Evolutionary conservation across 2,329 filamentous ascomycete species (phyloP).

Genomic region (Fusarium robinianum): DNA sequence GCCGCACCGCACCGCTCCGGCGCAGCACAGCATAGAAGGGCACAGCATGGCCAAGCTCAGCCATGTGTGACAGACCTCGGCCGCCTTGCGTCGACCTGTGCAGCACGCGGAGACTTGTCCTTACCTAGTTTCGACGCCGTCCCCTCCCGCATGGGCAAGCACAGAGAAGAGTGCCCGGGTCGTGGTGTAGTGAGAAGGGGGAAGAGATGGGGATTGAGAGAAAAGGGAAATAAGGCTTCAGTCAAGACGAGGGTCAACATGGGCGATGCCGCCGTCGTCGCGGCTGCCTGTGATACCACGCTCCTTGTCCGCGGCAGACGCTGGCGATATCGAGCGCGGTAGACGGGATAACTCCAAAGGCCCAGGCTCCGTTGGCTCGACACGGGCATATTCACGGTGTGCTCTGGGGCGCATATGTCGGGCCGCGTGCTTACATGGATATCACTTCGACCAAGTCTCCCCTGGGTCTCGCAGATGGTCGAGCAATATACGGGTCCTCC

Average conservation of each 20-base stretch:
- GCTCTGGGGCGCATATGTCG: constrained; percentile 30
- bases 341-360: constrained; percentile 11
- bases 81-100: constrained; percentile 28
- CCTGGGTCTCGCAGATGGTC: constrained; percentile 10
- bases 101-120: constrained; percentile 27
- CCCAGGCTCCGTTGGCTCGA: constrained; percentile 26
- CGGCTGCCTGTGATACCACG: constrained; percentile 20
- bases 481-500: constrained; percentile 13
- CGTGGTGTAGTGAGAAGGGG: too few relatives aligned
- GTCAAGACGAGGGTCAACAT: constrained; percentile 18
- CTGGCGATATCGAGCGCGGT: constrained; percentile 29
- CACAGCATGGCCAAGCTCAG: constrained; percentile 23
- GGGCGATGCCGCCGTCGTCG: constrained; percentile 23
- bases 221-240: constrained; percentile 14
- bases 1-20: constrained; percentile 8
- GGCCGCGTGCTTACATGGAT: constrained; percentile 27
- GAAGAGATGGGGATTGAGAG: constrained; percentile 19
- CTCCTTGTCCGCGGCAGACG: constrained; percentile 12
- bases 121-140: constrained; percentile 19
- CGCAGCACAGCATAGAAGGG: constrained; percentile 10
- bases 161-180: too few relatives aligned
- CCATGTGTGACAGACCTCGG: constrained; percentile 28
- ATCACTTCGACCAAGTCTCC: constrained; percentile 11
- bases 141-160: constrained; percentile 20
- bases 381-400: constrained; percentile 22